These are phyloP conservation scores for Pilatotrama ljubarskyi DNA, from an alignment of 768 basidiomycete species.

Conservation along the genomic window DNA sequence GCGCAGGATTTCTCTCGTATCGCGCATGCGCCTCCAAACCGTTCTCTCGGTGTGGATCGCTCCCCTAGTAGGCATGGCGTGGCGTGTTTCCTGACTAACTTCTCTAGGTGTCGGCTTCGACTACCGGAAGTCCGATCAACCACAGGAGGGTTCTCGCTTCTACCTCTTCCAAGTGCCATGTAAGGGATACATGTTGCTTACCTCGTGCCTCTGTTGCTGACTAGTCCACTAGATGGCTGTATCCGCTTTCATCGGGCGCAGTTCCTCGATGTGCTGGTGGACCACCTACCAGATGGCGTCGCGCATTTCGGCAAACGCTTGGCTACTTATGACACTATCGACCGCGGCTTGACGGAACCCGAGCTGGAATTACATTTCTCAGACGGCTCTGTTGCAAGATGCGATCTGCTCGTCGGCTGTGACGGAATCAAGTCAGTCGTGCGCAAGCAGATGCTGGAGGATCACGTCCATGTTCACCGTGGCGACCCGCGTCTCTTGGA, in stretches of 20 bases:
- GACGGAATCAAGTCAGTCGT: constrained; percentile 36
- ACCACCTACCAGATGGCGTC: constrained; percentile 26
- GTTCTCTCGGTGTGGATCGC: constrained; percentile 19
- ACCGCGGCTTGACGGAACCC: not conserved
- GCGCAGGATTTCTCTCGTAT: constrained; percentile 25
- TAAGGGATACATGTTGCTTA: constrained; percentile 17
- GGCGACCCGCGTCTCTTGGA: constrained; percentile 31
- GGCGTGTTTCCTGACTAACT: not conserved
- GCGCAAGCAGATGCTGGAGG: constrained; percentile 34
- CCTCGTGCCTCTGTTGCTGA: not conserved
- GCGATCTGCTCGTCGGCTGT: constrained; percentile 36
- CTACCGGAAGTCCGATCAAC: constrained; percentile 44
- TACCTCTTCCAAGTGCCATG: constrained; percentile 44
- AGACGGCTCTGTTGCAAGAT: constrained; percentile 29
- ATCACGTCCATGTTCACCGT: constrained; percentile 13
- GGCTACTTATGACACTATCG: constrained; percentile 18
- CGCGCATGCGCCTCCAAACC: constrained; percentile 28
- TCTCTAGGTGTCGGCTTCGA: constrained; percentile 45
- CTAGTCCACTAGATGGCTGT: constrained; percentile 23
- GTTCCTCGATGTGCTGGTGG: constrained; percentile 46
- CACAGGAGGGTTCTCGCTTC: constrained; percentile 41
- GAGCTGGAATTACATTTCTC: constrained; percentile 25
- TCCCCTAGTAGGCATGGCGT: not conserved
- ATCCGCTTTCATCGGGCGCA: constrained; percentile 51
- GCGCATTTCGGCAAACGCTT: constrained; percentile 36